Percentiles rank a stretch among this genome's conserved stretches.
Evolutionary conservation across 768 basidiomycete genomes (phyloP).

Genomic region (Cyathus striatus): DNA sequence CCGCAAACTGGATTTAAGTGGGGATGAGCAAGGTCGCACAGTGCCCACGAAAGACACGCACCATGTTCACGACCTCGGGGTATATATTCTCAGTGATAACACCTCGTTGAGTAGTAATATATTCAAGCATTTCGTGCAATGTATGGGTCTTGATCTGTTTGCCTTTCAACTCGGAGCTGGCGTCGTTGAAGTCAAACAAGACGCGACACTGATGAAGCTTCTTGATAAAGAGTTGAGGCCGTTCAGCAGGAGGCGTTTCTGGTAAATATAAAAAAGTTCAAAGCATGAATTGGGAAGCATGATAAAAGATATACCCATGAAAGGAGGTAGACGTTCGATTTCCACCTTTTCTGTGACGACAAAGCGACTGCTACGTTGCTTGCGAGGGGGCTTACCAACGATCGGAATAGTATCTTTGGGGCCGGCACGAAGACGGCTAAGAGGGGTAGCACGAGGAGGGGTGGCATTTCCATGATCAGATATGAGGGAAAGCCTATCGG

Average conservation of each 20-base stretch:
- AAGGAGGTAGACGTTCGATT: conserved; percentile 89
- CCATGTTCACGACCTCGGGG: conserved; percentile 99
- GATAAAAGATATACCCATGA: conserved; percentile 58
- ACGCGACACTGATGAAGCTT: conserved; percentile 97
- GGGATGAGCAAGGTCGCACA: too few relatives aligned
- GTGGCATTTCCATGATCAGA: conserved; percentile 45
- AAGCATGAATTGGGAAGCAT: background rate
- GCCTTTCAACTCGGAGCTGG: conserved; percentile 89
- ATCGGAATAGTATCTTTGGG: conserved; percentile 98
- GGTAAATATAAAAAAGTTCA: conserved; percentile 10
- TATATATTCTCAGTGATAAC: conserved; percentile 97
- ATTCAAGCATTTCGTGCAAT: conserved; percentile 97
- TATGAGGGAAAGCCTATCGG: conserved; percentile 43
- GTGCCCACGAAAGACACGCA: too few relatives aligned
- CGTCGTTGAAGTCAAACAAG: conserved; percentile 98
- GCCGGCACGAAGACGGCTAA: conserved; percentile 71
- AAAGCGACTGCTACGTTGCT: conserved; percentile 96
- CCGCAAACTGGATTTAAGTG: conserved; percentile 72
- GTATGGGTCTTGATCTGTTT: conserved; percentile 99
- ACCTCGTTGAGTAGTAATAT: conserved; percentile 93
- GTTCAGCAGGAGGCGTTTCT: conserved; percentile 89
- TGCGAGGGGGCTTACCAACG: conserved; percentile 92
- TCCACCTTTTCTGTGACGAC: conserved; percentile 95
- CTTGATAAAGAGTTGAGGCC: conserved; percentile 86
- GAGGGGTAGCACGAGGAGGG: conserved; percentile 62